Conservation (phyloP, 139 green algal species). For the Chlamydomonas schloesseri region DNA sequence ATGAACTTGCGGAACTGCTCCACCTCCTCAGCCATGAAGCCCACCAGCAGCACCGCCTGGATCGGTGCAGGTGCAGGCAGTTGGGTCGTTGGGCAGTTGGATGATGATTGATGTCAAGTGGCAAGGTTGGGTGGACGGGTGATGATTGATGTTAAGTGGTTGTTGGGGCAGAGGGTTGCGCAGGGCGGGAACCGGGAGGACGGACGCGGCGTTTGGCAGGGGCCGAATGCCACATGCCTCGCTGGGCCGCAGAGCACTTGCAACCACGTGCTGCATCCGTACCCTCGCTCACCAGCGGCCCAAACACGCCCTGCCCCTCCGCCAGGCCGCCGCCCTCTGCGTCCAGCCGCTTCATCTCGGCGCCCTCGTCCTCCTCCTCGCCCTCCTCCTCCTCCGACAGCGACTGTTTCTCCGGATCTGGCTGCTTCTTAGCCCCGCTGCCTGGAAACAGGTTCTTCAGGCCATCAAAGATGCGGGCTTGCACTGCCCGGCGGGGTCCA, state of each 20-base stretch:
- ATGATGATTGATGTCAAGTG: too few species aligned
- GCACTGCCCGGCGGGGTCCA: not conserved
- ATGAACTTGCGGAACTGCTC: slow-evolving; percentile 41
- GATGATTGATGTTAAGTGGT: too few species aligned
- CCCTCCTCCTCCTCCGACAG: not conserved
- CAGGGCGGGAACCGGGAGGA: too few species aligned
- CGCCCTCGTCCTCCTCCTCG: not conserved
- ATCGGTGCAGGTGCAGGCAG: not conserved
- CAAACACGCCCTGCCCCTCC: slow-evolving; percentile 22
- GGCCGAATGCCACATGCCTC: too few species aligned
- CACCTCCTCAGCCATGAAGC: slow-evolving; percentile 53
- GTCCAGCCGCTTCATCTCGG: slow-evolving; percentile 18
- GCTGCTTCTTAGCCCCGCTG: too few species aligned
- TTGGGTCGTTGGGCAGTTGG: too few species aligned
- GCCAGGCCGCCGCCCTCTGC: slow-evolving; percentile 12
- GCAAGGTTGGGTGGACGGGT: too few species aligned
- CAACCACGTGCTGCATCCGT: too few species aligned
- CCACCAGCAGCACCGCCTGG: slow-evolving; percentile 54
- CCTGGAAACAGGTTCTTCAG: slow-evolving; percentile 15
- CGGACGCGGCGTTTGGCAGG: too few species aligned
- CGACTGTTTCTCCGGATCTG: not conserved
- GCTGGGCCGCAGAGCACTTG: too few species aligned
- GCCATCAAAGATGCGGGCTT: slow-evolving; percentile 21
- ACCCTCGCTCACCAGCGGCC: not conserved
- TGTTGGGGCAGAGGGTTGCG: too few species aligned